Conservation (phyloP, 192 early-diverging fungal genomes). For the Backusella tuberculispora region DNA sequence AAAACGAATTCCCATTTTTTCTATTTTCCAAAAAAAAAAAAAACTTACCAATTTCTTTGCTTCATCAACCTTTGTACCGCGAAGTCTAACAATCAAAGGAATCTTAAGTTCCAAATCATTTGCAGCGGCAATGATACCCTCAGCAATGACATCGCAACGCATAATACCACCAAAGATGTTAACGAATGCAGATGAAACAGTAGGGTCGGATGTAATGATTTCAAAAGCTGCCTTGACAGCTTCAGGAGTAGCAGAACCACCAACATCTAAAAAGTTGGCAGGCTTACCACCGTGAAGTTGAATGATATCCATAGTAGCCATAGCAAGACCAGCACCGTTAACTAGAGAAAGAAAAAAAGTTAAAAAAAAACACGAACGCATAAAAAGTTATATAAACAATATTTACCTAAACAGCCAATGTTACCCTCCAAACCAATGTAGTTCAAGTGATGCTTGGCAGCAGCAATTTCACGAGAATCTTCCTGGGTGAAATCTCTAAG, state of each 20-base stretch:
- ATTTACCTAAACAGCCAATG: slow-evolving; percentile 91
- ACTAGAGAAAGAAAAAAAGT: slow-evolving; percentile 45
- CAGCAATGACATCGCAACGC: slow-evolving; percentile 98
- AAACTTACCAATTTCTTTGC: slow-evolving; percentile 37
- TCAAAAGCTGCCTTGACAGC: slow-evolving; percentile 99
- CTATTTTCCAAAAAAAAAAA: background rate
- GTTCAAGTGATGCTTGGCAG: slow-evolving; percentile 97
- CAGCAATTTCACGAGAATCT: slow-evolving; percentile 96
- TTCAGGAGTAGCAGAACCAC: slow-evolving; percentile 94
- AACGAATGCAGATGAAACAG: slow-evolving; percentile 95
- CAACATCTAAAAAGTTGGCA: slow-evolving; percentile 99
- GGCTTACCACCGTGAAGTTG: slow-evolving; percentile 98
- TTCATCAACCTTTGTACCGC: slow-evolving; percentile 69
- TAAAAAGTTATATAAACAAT: background rate
- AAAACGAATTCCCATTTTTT: background rate
- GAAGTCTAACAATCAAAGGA: slow-evolving; percentile 96
- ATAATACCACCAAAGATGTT: slow-evolving; percentile 99
- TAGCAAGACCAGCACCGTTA: slow-evolving; percentile 98
- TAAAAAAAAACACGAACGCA: background rate
- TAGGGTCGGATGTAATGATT: slow-evolving; percentile 96
- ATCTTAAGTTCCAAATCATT: slow-evolving; percentile 89
- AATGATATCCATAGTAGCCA: slow-evolving; percentile 99
- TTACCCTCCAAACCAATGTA: slow-evolving; percentile 99
- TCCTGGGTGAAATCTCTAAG: slow-evolving; percentile 95
- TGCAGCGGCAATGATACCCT: slow-evolving; percentile 97